Evolutionary conservation across 106 monocot species (phyloP).

Genomic region (Alisma plantagoaquatica): DNA sequence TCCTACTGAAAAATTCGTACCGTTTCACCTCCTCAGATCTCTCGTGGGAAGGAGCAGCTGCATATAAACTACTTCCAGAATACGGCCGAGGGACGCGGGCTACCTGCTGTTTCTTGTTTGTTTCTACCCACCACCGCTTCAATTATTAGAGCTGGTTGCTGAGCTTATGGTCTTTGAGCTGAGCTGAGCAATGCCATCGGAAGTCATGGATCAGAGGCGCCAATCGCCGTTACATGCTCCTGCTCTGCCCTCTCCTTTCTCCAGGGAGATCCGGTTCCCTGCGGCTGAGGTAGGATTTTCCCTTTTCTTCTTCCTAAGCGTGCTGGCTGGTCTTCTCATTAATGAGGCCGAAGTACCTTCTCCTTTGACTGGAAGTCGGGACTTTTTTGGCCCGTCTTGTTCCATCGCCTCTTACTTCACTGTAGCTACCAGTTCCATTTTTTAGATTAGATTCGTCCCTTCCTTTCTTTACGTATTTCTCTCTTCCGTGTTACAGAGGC

Average conservation of each 20-base stretch:
- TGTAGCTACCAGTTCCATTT: no score
- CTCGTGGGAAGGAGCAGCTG: no score
- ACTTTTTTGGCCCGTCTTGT: no score
- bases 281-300: constrained; percentile 21
- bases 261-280: constrained; percentile 21
- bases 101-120: neutral
- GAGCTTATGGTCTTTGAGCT: no score
- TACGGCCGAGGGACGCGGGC: neutral
- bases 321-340: neutral
- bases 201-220: constrained; percentile 40
- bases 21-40: no score
- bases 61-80: neutral
- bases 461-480: neutral
- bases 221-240: constrained; percentile 2
- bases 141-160: no score
- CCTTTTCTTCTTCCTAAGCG: neutral
- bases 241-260: constrained; percentile 19
- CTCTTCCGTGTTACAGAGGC: constrained; percentile 26
- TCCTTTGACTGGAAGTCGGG: no score
- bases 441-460: neutral
- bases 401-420: no score
- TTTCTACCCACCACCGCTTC: neutral
- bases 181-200: constrained; percentile 38
- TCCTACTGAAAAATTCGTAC: no score
- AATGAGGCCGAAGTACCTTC: neutral